Conservation (phyloP, 441 rosid species). For the Metrosideros polymorpha region DNA sequence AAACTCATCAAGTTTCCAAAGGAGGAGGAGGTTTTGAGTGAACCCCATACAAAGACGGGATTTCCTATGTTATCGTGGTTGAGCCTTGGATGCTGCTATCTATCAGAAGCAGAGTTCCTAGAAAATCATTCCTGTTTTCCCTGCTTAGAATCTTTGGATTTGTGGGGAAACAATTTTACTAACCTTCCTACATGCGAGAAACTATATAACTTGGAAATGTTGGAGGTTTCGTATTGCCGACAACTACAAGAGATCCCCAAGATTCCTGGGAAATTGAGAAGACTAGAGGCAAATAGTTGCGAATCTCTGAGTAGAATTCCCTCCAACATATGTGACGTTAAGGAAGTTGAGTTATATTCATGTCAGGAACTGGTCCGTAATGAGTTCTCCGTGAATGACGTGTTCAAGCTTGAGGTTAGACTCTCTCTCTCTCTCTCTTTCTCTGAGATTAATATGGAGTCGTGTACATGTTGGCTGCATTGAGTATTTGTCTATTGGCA, state of each 20-base stretch:
- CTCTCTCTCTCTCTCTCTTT: no score
- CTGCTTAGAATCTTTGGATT: accelerated
- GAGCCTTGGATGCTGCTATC: accelerated
- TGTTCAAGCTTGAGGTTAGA: no score
- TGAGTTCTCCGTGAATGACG: no score
- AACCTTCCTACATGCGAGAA: not conserved
- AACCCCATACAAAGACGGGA: no score
- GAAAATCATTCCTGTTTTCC: not conserved
- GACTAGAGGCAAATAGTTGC: accelerated
- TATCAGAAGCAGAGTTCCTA: not conserved
- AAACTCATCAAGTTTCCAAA: no score
- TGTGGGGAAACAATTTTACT: accelerated
- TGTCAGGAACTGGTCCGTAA: no score
- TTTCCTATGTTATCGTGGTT: accelerated
- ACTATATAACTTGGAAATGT: accelerated
- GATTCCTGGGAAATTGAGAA: not conserved
- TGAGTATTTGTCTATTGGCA: not conserved
- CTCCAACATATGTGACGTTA: not conserved
- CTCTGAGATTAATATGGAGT: not conserved
- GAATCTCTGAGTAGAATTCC: not conserved
- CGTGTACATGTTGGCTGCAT: not conserved
- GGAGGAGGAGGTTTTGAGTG: no score
- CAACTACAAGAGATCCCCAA: not conserved
- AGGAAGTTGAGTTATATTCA: no score
- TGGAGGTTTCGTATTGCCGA: accelerated